Conservation (phyloP, 768 basidiomycete species). For the Dentipellis sp. region DNA sequence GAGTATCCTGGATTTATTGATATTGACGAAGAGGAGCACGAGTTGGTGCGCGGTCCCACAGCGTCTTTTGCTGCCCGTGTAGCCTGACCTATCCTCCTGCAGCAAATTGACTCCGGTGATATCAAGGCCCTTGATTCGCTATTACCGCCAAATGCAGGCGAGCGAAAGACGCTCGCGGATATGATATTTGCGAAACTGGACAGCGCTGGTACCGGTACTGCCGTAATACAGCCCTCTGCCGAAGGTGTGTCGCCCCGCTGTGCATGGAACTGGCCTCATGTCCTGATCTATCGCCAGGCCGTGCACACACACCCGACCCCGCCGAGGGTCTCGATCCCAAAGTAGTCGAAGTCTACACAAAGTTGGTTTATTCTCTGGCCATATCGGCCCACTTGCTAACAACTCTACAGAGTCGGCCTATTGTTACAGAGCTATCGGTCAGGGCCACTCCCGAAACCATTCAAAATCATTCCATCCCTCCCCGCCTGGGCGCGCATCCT, state of each 20-base stretch:
- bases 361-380: conserved; percentile 40
- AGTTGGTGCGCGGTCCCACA: conserved; percentile 32
- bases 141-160: conserved; percentile 63
- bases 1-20: conserved; percentile 31
- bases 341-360: conserved; percentile 88
- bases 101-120: conserved; percentile 91
- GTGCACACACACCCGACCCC: conserved; percentile 51
- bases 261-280: not conserved
- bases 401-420: conserved; percentile 57
- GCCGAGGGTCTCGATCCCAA: conserved; percentile 85
- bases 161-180: conserved; percentile 86
- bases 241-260: conserved; percentile 30
- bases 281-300: conserved; percentile 23
- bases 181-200: conserved; percentile 95
- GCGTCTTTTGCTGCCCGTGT: not conserved
- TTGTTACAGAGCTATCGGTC: conserved; percentile 87
- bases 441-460: conserved; percentile 89
- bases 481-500: conserved; percentile 95
- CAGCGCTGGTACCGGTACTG: conserved; percentile 39
- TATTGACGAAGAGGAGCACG: conserved; percentile 33
- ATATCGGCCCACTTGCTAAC: not conserved
- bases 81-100: not conserved
- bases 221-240: conserved; percentile 49
- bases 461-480: conserved; percentile 96
- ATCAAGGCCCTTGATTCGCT: conserved; percentile 77